Conservation (phyloP, 2,329 filamentous ascomycete genomes). For the Colletotrichum sp. region DNA sequence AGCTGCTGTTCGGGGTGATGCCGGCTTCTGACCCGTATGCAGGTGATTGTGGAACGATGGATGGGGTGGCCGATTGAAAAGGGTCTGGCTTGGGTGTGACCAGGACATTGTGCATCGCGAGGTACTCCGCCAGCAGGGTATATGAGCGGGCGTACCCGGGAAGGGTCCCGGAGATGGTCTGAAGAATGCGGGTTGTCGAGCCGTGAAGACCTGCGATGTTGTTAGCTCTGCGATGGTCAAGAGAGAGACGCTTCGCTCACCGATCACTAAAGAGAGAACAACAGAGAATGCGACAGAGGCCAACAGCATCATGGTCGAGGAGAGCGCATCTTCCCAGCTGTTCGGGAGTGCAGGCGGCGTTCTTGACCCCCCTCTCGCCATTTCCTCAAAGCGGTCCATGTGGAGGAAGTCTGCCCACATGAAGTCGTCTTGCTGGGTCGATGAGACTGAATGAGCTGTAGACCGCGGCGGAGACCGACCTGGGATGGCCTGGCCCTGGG, state of each 20-base stretch:
- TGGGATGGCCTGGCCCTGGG: not conserved
- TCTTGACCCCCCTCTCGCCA: not conserved
- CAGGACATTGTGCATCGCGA: not conserved
- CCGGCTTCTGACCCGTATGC: not conserved
- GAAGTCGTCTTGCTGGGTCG: not conserved
- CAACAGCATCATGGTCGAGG: conserved; percentile 21
- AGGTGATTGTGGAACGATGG: not conserved
- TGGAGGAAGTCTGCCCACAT: conserved; percentile 7
- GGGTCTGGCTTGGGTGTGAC: not conserved
- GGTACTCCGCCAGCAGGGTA: conserved; percentile 3
- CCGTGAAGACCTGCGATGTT: not conserved
- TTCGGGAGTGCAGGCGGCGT: not conserved
- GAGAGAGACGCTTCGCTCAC: not conserved
- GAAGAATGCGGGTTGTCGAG: not conserved
- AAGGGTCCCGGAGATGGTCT: not conserved
- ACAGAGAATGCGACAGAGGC: conserved; percentile 21
- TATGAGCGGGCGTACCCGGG: conserved; percentile 4
- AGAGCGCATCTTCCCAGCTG: conserved; percentile 17
- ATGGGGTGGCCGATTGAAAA: not conserved
- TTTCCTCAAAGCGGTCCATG: conserved; percentile 14
- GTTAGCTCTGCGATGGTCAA: not conserved
- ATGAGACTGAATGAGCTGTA: not conserved
- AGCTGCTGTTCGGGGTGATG: conserved; percentile 10
- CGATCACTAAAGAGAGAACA: conserved; percentile 9
- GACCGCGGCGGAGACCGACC: not conserved